These are phyloP conservation scores for Penicillium turbatum DNA, from an alignment of 495 filamentous ascomycete species.

Conservation along the genomic window DNA sequence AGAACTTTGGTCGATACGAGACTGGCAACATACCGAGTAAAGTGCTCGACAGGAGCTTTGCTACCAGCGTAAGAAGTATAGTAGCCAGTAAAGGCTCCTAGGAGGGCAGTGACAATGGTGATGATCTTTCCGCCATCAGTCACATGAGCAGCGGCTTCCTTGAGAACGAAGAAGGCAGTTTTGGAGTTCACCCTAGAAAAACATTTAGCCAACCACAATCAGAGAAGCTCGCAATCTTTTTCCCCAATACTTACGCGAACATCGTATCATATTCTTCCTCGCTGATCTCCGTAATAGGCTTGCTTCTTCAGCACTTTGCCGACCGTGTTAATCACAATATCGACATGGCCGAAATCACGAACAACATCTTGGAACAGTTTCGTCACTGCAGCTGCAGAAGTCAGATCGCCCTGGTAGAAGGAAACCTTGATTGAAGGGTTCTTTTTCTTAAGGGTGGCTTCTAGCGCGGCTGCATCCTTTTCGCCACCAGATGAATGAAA, in stretches of 20 bases:
- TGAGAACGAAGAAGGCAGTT: slow-evolving; percentile 33
- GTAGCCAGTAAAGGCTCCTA: slow-evolving; percentile 35
- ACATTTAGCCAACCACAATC: too few relatives aligned
- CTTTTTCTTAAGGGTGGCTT: slow-evolving; percentile 28
- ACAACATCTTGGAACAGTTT: slow-evolving; percentile 29
- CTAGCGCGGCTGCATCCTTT: slow-evolving; percentile 21
- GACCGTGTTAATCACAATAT: slow-evolving; percentile 53
- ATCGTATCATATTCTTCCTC: slow-evolving; percentile 48
- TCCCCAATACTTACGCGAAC: slow-evolving; percentile 34
- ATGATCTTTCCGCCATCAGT: slow-evolving; percentile 34
- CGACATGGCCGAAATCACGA: slow-evolving; percentile 38
- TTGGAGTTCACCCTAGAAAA: slow-evolving; percentile 38
- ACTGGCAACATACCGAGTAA: slow-evolving; percentile 28
- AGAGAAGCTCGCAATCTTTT: too few relatives aligned
- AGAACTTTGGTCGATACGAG: too few relatives aligned
- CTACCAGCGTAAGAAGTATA: slow-evolving; percentile 38
- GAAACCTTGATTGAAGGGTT: slow-evolving; percentile 24
- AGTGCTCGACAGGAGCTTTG: slow-evolving; percentile 37
- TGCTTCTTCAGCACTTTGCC: slow-evolving; percentile 45
- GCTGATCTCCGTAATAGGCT: slow-evolving; percentile 45
- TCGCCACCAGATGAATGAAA: slow-evolving; percentile 29
- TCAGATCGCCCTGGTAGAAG: slow-evolving; percentile 33
- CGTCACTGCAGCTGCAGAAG: slow-evolving; percentile 26
- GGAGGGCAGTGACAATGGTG: slow-evolving; percentile 32
- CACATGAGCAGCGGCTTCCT: slow-evolving; percentile 32